Evolutionary conservation across 495 filamentous ascomycete genomes (phyloP).

Genomic region (Neurospora terricola): DNA sequence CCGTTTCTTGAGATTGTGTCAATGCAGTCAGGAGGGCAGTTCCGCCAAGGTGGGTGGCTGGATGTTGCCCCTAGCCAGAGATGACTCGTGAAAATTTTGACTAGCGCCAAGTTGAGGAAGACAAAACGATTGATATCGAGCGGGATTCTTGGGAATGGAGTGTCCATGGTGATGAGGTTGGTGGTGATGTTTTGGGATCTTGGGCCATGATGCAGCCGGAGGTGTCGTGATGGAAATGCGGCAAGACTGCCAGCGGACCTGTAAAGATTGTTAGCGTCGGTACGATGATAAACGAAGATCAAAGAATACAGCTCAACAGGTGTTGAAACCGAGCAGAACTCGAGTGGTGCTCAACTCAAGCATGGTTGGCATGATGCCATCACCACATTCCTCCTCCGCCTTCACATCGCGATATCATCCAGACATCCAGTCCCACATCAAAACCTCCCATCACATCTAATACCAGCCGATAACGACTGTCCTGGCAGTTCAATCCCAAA

Average conservation of each 20-base stretch:
- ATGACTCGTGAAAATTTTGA: not conserved
- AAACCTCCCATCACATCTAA: not conserved
- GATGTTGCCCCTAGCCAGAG: not conserved
- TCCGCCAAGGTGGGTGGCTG: not conserved
- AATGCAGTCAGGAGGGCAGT: not conserved
- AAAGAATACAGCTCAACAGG: not conserved
- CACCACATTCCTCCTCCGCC: not conserved
- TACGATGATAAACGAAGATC: not conserved
- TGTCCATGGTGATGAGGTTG: not conserved
- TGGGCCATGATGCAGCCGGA: not conserved
- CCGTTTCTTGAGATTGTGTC: not conserved
- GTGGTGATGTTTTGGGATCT: not conserved
- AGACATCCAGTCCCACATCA: not conserved
- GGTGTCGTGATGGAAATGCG: not conserved
- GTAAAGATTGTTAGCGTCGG: not conserved
- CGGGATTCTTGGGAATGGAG: not conserved
- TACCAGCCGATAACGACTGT: not conserved
- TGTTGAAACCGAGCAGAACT: not conserved
- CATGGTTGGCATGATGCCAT: not conserved
- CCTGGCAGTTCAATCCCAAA: not conserved
- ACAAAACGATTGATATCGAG: not conserved
- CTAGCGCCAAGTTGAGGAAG: not conserved
- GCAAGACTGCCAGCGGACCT: not conserved
- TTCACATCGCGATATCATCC: not conserved
- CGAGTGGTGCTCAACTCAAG: not conserved